These are phyloP conservation scores for Senna siamea DNA, from an alignment of 306 rosid species.

Conservation along the genomic window DNA sequence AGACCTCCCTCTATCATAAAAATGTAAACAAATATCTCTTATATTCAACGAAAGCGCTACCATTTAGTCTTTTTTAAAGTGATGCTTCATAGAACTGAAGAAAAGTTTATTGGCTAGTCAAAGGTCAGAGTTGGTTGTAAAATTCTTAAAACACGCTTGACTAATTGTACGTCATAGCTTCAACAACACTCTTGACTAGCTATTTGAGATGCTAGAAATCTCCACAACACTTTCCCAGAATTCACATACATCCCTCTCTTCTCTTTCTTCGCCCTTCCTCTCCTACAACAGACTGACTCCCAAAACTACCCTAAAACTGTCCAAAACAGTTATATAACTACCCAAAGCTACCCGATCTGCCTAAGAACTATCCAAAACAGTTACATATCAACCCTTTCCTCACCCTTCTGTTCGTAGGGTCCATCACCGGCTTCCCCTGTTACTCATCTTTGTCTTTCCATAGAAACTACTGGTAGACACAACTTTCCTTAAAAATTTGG, in stretches of 20 bases:
- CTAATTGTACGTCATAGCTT: too few relatives aligned
- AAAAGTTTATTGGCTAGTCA: too few relatives aligned
- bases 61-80: too few relatives aligned
- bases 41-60: too few relatives aligned
- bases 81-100: too few relatives aligned
- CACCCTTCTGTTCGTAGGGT: background rate
- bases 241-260: background rate
- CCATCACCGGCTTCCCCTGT: background rate
- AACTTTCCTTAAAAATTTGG: background rate
- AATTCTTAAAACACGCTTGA: too few relatives aligned
- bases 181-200: too few relatives aligned
- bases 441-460: background rate
- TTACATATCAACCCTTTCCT: background rate
- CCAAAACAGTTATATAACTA: background rate
- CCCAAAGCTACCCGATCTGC: too few relatives aligned
- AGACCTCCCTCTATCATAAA: too few relatives aligned
- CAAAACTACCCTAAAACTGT: background rate
- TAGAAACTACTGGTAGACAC: background rate
- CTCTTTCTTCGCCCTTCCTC: background rate
- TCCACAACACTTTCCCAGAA: background rate
- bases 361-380: background rate
- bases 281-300: background rate
- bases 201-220: background rate
- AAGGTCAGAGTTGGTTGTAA: too few relatives aligned
- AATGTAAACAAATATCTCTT: too few relatives aligned